Conservation (phyloP, 495 filamentous ascomycete genomes). For the Astrocystis sublimbata region DNA sequence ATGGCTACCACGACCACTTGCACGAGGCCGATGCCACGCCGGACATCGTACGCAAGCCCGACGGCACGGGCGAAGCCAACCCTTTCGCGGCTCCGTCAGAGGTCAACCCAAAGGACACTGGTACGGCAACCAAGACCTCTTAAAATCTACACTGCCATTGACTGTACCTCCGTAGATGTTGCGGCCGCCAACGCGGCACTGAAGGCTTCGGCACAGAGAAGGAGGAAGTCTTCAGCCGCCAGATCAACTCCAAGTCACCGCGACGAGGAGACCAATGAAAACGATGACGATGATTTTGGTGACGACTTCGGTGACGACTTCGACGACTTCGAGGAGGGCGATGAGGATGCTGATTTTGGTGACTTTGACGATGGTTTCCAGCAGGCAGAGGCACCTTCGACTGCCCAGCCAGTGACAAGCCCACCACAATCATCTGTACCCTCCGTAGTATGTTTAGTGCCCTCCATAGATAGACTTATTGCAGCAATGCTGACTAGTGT, state of each 20-base stretch:
- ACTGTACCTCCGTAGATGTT: conserved; percentile 42
- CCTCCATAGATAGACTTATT: conserved; percentile 32
- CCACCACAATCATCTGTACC: conserved; percentile 54
- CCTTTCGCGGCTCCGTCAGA: conserved; percentile 29
- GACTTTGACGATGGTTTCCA: conserved; percentile 90
- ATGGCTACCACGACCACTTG: conserved; percentile 38
- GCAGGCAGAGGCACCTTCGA: conserved; percentile 54
- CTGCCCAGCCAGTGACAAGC: conserved; percentile 46
- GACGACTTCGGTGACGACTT: conserved; percentile 82
- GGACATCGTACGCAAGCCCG: conserved; percentile 49
- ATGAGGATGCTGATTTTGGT: conserved; percentile 74
- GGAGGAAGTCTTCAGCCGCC: conserved; percentile 46
- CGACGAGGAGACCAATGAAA: conserved; percentile 42
- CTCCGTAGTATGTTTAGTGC: conserved; percentile 45
- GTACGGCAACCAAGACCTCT: conserved; percentile 40
- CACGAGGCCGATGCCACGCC: conserved; percentile 48
- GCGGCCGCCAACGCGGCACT: conserved; percentile 35
- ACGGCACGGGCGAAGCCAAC: conserved; percentile 37
- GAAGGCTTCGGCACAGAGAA: conserved; percentile 29
- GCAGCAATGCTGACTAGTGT: conserved; percentile 36
- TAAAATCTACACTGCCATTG: conserved; percentile 38
- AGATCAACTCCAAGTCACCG: conserved; percentile 35
- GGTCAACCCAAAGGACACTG: conserved; percentile 30
- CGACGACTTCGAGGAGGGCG: conserved; percentile 91
- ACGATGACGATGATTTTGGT: conserved; percentile 50